Conservation (phyloP, 257 asterid species). For the Penstemon barbatus region DNA sequence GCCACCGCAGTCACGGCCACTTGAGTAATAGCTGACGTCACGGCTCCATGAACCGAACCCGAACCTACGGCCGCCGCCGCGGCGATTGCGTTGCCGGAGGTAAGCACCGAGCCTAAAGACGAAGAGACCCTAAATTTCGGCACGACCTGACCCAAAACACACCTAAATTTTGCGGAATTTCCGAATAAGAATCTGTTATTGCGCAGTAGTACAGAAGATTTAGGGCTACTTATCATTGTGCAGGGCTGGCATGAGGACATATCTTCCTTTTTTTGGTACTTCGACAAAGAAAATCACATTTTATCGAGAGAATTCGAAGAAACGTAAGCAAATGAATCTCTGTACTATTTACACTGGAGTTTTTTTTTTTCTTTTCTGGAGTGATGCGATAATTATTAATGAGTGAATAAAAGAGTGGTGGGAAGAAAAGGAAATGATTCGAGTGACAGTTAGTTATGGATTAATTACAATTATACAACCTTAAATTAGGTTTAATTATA, state of each 20-base stretch:
- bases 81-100: constrained; percentile 73
- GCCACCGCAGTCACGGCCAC: constrained; percentile 95
- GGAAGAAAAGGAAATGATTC: no score
- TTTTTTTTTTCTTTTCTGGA: no score
- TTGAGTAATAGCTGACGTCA: constrained; percentile 85
- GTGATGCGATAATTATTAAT: no score
- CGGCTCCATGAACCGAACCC: constrained; percentile 79
- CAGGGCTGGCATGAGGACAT: constrained; percentile 55
- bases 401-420: no score
- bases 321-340: background rate
- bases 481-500: no score
- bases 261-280: background rate
- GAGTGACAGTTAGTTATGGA: no score
- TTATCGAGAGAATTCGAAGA: background rate
- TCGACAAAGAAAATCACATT: background rate
- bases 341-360: no score
- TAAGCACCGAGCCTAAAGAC: constrained; percentile 56
- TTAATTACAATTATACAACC: no score
- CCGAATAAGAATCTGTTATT: constrained; percentile 37
- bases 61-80: constrained; percentile 79
- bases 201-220: constrained; percentile 41
- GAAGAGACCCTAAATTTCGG: constrained; percentile 55
- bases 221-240: constrained; percentile 44
- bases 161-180: constrained; percentile 44
- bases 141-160: constrained; percentile 40